phyloP scores from a whole-genome alignment of 2,329 filamentous ascomycete species.

The Xylaria sp. region DNA sequence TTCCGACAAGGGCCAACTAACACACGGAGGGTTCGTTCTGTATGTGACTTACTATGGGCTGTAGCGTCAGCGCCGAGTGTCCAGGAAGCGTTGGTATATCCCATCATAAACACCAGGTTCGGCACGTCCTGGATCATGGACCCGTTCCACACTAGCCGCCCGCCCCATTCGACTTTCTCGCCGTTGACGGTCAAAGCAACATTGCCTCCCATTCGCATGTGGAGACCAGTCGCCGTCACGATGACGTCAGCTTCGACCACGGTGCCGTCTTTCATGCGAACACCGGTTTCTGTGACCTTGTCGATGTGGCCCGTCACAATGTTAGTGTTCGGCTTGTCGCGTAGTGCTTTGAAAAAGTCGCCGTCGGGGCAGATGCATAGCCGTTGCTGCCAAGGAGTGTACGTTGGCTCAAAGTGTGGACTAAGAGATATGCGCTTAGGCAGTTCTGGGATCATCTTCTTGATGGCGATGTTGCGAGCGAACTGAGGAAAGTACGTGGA shows the following conservation, averaged over 20 bases:
- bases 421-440: constrained; percentile 54
- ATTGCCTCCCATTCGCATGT: constrained; percentile 59
- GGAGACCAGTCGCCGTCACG: constrained; percentile 68
- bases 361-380: constrained; percentile 62
- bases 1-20: not conserved
- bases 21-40: not conserved
- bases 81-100: constrained; percentile 67
- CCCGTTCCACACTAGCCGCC: constrained; percentile 62
- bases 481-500: constrained; percentile 56
- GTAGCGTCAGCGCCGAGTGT: constrained; percentile 65
- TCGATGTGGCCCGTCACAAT: constrained; percentile 55
- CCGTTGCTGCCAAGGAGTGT: constrained; percentile 70
- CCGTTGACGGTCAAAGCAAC: constrained; percentile 59
- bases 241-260: constrained; percentile 64
- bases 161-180: constrained; percentile 46
- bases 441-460: constrained; percentile 50
- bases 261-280: constrained; percentile 51
- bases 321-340: constrained; percentile 39
- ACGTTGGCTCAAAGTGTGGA: constrained; percentile 61
- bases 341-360: constrained; percentile 52
- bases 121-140: constrained; percentile 68
- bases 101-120: constrained; percentile 62
- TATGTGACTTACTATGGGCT: constrained; percentile 39
- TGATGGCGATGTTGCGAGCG: constrained; percentile 51
- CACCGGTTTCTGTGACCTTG: constrained; percentile 48